Base-by-base conservation (phyloP, 139 green algal species). In the Mesotaenium endlicherianum region DNA sequence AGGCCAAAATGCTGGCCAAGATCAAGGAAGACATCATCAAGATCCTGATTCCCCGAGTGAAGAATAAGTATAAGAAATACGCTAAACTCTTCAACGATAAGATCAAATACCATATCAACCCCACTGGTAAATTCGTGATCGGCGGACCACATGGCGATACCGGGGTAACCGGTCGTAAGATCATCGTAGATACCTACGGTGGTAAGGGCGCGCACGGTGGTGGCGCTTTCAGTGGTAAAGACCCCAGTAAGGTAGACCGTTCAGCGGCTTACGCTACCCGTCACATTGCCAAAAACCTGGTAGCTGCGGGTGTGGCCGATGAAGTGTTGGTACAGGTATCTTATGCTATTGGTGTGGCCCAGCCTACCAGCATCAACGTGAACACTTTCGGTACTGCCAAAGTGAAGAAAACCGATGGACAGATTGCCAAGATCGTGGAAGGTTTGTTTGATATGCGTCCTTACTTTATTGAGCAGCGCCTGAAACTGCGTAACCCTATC, bases 181-280 rank as follows among this genome's bases (percentile, higher is more conserved):
- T 98, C 91, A 98, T 98, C 91, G 98, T 98, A 77, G 95, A 98
- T 92, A 98, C 95, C 43, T 98, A 98, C 88, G 95, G 95, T 44
- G 95, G 95, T 79, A 98, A 94, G 95, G 95, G 95, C 70, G 95
- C 95, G 0, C 95, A 98, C 90, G 95, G 95, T 80, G 95, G 95
- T 57, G 95, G 95, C 58, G 95, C 95, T 60, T 98, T 98, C 93
- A 97, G 93, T 70, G 95, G 95, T 83, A 98, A 98, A 93, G 91
- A 94, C 89, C 92, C 92, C 83, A 93, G 90, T 75, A 94, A 94
- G 91, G 88, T 94, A 26, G 91, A 93, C 82, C 90, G 93, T 87
- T 97, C 94, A 2, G 95, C 92, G 26, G 95, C 95, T 26, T 98
- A 98, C 94, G 97, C 98, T 75, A 93, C 92, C 38, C 93, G 95